These are phyloP conservation scores for Phytophthora aleatoria DNA, from an alignment of 352 stramenopile species.

Conservation along the genomic window DNA sequence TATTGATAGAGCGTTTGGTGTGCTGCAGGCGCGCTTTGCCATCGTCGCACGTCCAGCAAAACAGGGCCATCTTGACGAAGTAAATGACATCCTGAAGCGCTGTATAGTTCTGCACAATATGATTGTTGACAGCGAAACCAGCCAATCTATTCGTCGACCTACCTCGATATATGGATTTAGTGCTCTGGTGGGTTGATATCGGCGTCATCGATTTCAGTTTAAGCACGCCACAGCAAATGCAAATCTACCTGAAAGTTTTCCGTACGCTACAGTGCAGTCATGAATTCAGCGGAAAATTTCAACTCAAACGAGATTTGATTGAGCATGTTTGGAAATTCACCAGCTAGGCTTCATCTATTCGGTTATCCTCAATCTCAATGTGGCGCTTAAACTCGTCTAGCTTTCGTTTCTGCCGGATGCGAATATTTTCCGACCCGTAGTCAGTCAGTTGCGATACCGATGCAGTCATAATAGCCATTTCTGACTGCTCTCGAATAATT, in stretches of 20 bases:
- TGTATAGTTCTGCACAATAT: constrained; percentile 1
- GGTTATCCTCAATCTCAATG: neutral
- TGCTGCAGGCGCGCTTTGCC: neutral
- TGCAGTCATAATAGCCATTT: constrained; percentile 1
- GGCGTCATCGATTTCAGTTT: neutral
- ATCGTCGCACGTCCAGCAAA: neutral
- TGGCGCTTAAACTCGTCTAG: neutral
- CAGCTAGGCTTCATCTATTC: neutral
- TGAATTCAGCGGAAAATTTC: constrained; percentile 1
- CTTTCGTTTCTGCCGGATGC: constrained; percentile 1
- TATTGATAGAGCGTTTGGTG: neutral
- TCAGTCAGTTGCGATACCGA: neutral
- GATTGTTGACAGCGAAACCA: neutral
- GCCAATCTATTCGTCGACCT: neutral
- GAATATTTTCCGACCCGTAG: neutral
- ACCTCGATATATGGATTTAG: neutral
- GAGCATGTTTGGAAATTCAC: neutral
- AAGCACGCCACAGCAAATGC: neutral
- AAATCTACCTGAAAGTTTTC: constrained; percentile 2
- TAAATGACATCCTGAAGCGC: neutral
- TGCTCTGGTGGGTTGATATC: neutral
- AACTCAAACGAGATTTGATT: neutral
- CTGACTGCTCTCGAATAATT: neutral
- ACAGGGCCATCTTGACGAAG: neutral
- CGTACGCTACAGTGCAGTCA: neutral